Evolutionary conservation across 2,329 filamentous ascomycete genomes (phyloP), one percentile per base, ranked within the genome.

Genomic region (Fusarium incarnatum): DNA sequence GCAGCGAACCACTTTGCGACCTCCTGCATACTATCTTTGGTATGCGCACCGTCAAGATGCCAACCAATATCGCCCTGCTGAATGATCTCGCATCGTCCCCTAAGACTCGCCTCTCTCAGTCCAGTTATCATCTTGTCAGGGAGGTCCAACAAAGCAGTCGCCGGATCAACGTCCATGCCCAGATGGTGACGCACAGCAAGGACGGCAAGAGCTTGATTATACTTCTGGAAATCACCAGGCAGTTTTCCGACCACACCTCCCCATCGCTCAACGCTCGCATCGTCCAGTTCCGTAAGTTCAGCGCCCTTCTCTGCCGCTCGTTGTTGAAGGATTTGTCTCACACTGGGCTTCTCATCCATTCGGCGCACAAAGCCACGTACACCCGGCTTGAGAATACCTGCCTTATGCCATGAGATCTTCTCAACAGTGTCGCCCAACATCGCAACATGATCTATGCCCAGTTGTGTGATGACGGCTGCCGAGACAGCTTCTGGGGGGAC

Each of bases 31-130:
- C 93, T 97, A 73, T 97, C 94, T 23, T 90, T 84, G 0, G 94
- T 98, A 77, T 98, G 94, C 3, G 93, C 94, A 5, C 94, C 94
- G 75, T 98, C 94, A 18, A 97, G 88, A 70, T 91, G 89, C 94
- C 94, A 97, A 18, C 85, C 85, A 12, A 92, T 83, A 5, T 80
- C 79, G 3, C 82, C 81, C 5, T 82, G 75, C 32, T 79, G 80
- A 4, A 93, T 81, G 25, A 87, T 87, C 77, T 98, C 94, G 74
- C 93, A 97, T 18, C 94, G 87, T 1, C 94, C 94, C 18, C 92
- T 87, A 70, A 94, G 87, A 4, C 84, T 86, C 1, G 93, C 92
- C 55, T 85, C 77, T 70, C 89, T 86, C 4, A 98, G 80, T 0
- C 93, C 94, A 16, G 80, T 81, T 32, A 86, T 78, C 77, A 97